Conservation (phyloP, 768 basidiomycete species). For the Russula vinacea region DNA sequence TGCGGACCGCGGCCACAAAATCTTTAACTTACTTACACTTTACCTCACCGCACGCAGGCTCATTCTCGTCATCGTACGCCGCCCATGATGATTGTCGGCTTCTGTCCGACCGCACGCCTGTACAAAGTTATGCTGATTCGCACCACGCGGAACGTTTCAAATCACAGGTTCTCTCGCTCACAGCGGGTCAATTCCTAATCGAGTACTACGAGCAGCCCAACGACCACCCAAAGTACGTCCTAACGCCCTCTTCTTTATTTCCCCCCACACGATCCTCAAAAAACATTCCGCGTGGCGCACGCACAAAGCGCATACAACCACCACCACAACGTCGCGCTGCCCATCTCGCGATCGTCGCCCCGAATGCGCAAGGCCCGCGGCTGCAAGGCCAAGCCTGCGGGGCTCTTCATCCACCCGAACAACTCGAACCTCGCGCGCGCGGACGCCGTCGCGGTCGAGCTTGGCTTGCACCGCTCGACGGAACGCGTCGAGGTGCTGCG, state of each 20-base stretch:
- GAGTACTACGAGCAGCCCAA: constrained; percentile 41
- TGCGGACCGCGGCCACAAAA: background rate
- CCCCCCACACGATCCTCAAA: background rate
- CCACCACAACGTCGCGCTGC: background rate
- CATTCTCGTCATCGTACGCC: constrained; percentile 48
- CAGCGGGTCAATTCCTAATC: constrained; percentile 56
- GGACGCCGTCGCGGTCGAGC: constrained; percentile 55
- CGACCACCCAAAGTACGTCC: constrained; percentile 24
- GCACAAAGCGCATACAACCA: constrained; percentile 19
- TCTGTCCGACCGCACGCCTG: background rate
- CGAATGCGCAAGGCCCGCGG: constrained; percentile 41
- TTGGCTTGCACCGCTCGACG: constrained; percentile 50
- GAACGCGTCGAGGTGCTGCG: constrained; percentile 45
- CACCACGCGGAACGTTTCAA: background rate
- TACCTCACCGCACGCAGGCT: constrained; percentile 39
- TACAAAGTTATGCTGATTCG: background rate
- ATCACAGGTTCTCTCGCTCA: constrained; percentile 52
- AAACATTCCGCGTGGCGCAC: background rate
- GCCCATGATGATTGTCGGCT: background rate
- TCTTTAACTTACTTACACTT: background rate
- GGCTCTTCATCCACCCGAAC: constrained; percentile 60
- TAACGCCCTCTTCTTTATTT: too few species aligned
- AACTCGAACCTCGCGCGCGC: constrained; percentile 65
- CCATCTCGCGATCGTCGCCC: background rate
- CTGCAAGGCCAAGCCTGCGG: constrained; percentile 44